Conservation (phyloP, 805 yeast species). For the Hermanozyma aechmeae region DNA sequence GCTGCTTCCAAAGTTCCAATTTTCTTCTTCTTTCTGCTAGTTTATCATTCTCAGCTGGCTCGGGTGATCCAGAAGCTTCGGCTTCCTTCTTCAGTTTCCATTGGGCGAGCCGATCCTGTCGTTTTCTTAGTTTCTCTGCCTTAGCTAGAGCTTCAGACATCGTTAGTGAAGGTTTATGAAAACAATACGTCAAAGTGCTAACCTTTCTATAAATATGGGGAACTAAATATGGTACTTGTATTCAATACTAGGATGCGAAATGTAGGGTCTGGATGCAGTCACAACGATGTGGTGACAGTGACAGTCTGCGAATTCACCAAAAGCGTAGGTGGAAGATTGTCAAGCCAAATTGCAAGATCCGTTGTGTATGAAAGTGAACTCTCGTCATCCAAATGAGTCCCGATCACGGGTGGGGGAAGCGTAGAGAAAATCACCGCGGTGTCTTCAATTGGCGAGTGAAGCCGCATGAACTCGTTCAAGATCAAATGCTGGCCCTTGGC, state of each 20-base stretch:
- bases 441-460: constrained; percentile 37
- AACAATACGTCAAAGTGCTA: no score
- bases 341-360: constrained; percentile 72
- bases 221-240: no score
- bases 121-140: constrained; percentile 25
- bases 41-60: not conserved
- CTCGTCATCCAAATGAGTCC: constrained; percentile 62
- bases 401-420: constrained; percentile 78
- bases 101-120: constrained; percentile 46
- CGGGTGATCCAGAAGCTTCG: no score
- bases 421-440: constrained; percentile 82
- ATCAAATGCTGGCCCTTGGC: constrained; percentile 86
- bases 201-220: no score
- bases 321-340: constrained; percentile 73
- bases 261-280: no score
- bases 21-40: not conserved
- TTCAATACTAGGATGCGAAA: no score
- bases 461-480: constrained; percentile 75
- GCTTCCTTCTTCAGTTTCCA: constrained; percentile 57
- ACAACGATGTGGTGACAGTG: constrained; percentile 91
- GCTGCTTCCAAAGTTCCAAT: not conserved
- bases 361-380: constrained; percentile 70
- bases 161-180: no score
- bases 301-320: constrained; percentile 86
- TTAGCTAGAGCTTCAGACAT: constrained; percentile 10